These are phyloP conservation scores for Vitis hybrid DNA, from an alignment of 177 flowering plant genomes.

Conservation along the genomic window DNA sequence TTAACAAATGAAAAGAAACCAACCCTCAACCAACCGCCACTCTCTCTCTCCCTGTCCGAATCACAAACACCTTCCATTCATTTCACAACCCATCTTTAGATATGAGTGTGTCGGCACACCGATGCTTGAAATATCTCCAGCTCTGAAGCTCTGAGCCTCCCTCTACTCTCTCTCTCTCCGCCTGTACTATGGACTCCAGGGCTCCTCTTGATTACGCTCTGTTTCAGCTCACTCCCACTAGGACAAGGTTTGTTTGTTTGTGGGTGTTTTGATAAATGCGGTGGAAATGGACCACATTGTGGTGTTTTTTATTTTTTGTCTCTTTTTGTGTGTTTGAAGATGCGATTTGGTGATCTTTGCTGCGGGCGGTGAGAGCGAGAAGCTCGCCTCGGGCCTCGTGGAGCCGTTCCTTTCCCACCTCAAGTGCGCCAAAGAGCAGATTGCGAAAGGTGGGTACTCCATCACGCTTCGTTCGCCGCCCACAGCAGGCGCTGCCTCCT, in stretches of 20 bases:
- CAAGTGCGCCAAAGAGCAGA: constrained; percentile 69
- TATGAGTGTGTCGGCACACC: too few species aligned
- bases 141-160: constrained; percentile 6
- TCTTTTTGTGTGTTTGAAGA: constrained; percentile 30
- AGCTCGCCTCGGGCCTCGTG: constrained; percentile 75
- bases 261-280: not conserved
- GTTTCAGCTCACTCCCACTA: constrained; percentile 73
- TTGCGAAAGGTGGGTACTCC: constrained; percentile 86
- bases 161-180: constrained; percentile 8
- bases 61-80: constrained; percentile 2
- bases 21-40: constrained; percentile 16
- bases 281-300: not conserved
- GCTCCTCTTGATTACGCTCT: constrained; percentile 75
- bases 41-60: not conserved
- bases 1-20: not conserved
- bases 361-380: constrained; percentile 50
- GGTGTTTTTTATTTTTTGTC: not conserved
- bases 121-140: not conserved
- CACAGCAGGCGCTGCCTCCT: constrained; percentile 26
- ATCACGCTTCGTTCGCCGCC: constrained; percentile 49
- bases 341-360: constrained; percentile 81
- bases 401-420: constrained; percentile 75
- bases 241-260: constrained; percentile 49
- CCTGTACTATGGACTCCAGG: constrained; percentile 52
- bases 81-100: too few species aligned